Base-by-base conservation (phyloP, 1,139 yeast genomes). In the Geotrichum carabidarum region DNA sequence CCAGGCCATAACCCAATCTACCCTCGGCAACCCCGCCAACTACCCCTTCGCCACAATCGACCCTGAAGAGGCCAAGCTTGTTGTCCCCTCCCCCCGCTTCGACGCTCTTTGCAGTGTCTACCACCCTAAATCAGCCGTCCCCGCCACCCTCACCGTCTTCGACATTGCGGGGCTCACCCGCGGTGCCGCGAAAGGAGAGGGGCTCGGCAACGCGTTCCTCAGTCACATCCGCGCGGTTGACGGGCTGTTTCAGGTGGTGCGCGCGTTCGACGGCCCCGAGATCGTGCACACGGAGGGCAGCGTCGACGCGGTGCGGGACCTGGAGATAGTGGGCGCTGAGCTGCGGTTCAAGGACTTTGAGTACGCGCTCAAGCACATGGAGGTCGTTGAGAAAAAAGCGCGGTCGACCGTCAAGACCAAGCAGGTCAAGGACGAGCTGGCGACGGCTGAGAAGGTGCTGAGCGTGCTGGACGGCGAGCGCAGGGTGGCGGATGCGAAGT, bases 31-130 rank as follows among this genome's bases (percentile, higher is more conserved):
- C 76, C 96, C 98, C 59, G 97, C 96, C 59, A 90, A 90, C 74
- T 93, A 91, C 69, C 97, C 97, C 40, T 90, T 90, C 70, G 97
- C 97, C 58, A 91, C 98, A 57, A 90, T 91, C 73, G 97, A 91
- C 66, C 97, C 98, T 50, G 97, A 90, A 77, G 96, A 89, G 76
- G 96, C 97, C 46, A 81, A 95, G 73, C 96, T 89, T 56, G 82
- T 84, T 64, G 97, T 90, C 57, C 97, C 97, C 64, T 86, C 95
- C 48, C 78, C 86, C 61, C 82, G 95, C 72, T 83, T 90, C 68
- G 94, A 88, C 68, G 78, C 77, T 62, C 78, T 87, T 60, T 77
- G 81, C 65, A 79, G 79, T 55, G 72, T 84, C 65, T 87, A 86
- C 78, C 78, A 84, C 73, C 90, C 94, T 56, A 77, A 83, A 58